Evolutionary conservation across 23 red algal genomes (phyloP), one percentile per base, ranked within the genome.

Genomic region (Gracilariopsis chorda): DNA sequence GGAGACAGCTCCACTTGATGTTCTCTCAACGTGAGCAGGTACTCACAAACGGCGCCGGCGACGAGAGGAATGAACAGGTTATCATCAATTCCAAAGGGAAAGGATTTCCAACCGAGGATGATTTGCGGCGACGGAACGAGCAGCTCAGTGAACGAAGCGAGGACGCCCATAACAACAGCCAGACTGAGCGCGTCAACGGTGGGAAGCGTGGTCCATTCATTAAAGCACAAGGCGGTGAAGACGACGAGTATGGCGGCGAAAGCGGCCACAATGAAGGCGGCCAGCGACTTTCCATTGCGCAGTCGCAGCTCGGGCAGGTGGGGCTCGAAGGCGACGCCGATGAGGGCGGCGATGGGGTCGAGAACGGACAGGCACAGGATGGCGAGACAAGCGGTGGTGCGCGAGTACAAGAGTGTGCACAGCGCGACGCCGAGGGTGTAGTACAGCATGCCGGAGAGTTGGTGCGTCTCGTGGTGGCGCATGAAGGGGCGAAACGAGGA

Each of bases 31-130:
- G 0, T 27, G 3, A 89, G 44, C 14, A 79, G 6, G 49, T 43
- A 63, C 7, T 71, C 42, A 25, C 42, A 56, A 1, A 75, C 77
- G 60, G 37, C 16, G 7, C 56, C 88, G 9, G 51, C 12, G 20
- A 92, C 88, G 48, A 84, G 10, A 3, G 88, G 88, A 60, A 92
- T 92, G 52, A 92, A 52, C 32, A 83, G 16, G 43, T 92, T 92
- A 55, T 92, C 88, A 80, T 92, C 88, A 20, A 92, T 19, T 2
- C 88, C 88, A 10, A 92, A 34, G 36, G 88, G 88, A 9, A 92
- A 76, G 42, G 17, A 33, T 3, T 45, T 36, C 27, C 20, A 48
- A 10, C 61, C 46, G n/a, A 69, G 16, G 20, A 63, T 12, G 36
- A 73, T 4, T 40, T 73, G 85, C 39, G 88, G 88, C 37, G 76